Conservation (phyloP, 352 stramenopile species). For the Globisporangium solare region DNA sequence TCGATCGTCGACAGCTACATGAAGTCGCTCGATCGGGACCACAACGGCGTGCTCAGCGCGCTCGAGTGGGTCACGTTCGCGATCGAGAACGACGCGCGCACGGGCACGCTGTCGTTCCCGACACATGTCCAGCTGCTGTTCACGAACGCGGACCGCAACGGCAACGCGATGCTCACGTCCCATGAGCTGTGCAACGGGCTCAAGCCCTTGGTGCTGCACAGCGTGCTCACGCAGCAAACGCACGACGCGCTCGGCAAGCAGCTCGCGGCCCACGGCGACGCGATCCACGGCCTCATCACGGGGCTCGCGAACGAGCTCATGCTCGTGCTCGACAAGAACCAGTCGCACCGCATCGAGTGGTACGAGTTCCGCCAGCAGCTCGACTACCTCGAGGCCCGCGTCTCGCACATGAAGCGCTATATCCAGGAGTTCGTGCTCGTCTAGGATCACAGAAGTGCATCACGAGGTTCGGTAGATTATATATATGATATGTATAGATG, state of each 20-base stretch:
- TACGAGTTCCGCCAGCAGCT: constrained; percentile 73
- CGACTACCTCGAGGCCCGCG: constrained; percentile 54
- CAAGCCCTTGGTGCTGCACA: constrained; percentile 32
- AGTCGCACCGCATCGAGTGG: constrained; percentile 62
- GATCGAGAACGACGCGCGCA: constrained; percentile 40
- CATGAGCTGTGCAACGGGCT: constrained; percentile 46
- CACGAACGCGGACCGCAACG: constrained; percentile 42
- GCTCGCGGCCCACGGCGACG: constrained; percentile 2
- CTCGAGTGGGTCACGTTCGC: constrained; percentile 72
- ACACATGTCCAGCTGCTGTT: constrained; percentile 61
- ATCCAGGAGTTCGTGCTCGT: constrained; percentile 33
- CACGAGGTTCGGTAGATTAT: neutral
- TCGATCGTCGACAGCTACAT: constrained; percentile 42
- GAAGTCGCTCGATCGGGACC: constrained; percentile 52
- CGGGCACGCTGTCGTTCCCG: constrained; percentile 32
- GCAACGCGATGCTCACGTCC: constrained; percentile 48
- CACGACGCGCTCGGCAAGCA: constrained; percentile 6
- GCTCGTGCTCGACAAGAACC: constrained; percentile 47
- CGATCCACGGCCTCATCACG: constrained; percentile 34
- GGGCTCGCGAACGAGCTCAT: constrained; percentile 57
- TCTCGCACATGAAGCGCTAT: constrained; percentile 49
- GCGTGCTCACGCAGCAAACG: constrained; percentile 1
- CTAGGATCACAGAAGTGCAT: constrained; percentile 1
- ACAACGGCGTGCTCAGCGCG: constrained; percentile 43
- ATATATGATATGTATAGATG: no score